A percentile compares a stretch with the other conserved stretches of the same genome.
Conservation (phyloP, 805 yeast species). For the Ogataea pini region DNA sequence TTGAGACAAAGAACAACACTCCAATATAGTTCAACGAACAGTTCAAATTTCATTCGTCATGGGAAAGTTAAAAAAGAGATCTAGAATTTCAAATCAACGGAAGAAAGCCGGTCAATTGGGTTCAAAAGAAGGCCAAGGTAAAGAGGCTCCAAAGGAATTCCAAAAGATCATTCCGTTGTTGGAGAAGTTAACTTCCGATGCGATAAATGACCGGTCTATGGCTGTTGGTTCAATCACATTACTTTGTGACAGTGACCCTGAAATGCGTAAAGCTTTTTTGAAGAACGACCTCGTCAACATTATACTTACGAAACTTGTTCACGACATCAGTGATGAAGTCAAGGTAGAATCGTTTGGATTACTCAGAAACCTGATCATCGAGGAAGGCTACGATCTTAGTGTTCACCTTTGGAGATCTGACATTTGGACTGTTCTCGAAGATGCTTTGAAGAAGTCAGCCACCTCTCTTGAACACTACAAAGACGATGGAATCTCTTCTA, state of each 20-base stretch:
- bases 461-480: constrained; percentile 47
- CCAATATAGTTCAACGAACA: neutral
- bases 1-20: neutral
- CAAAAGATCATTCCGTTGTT: constrained; percentile 68
- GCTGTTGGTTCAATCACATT: constrained; percentile 74
- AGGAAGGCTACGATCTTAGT: constrained; percentile 85
- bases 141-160: constrained; percentile 23
- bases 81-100: constrained; percentile 45
- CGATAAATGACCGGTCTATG: constrained; percentile 73
- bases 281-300: constrained; percentile 71
- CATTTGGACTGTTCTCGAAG: constrained; percentile 63
- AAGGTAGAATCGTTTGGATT: constrained; percentile 81
- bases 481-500: constrained; percentile 26
- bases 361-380: constrained; percentile 74
- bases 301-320: constrained; percentile 61
- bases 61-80: constrained; percentile 77
- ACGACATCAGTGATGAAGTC: constrained; percentile 70
- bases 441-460: constrained; percentile 51
- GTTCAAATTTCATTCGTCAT: constrained; percentile 34
- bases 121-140: neutral
- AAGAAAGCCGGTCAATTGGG: constrained; percentile 15
- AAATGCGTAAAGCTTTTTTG: constrained; percentile 60
- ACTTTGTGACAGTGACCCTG: constrained; percentile 62
- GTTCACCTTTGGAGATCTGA: constrained; percentile 75
- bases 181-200: constrained; percentile 58